Conservation (phyloP, 176 grass and related monocot species). For the Carex parvula region DNA sequence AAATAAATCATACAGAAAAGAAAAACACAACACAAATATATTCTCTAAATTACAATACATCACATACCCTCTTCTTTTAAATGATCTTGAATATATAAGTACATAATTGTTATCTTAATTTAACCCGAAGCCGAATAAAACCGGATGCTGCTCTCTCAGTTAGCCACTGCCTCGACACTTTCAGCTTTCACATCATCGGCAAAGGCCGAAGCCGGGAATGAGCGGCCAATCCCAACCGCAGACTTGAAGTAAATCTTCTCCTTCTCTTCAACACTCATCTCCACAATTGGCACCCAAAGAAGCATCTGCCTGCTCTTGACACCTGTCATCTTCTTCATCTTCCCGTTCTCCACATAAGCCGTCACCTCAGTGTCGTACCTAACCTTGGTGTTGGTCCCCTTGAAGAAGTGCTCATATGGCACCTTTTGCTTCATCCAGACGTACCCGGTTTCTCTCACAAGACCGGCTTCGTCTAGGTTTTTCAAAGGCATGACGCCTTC, state of each 20-base stretch:
- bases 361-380: conserved; percentile 81
- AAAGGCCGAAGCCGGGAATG: conserved; percentile 69
- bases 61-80: background rate
- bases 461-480: conserved; percentile 68
- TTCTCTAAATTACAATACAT: conserved; percentile 6
- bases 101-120: conserved; percentile 7
- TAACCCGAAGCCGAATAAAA: background rate
- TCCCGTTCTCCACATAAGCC: conserved; percentile 68
- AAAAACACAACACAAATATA: background rate
- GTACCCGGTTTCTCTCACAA: conserved; percentile 73
- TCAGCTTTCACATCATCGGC: conserved; percentile 33
- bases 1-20: conserved; percentile 1
- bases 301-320: conserved; percentile 82
- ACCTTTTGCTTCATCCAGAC: conserved; percentile 88
- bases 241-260: conserved; percentile 90
- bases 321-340: conserved; percentile 86
- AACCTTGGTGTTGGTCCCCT: conserved; percentile 48
- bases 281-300: conserved; percentile 86
- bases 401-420: conserved; percentile 82
- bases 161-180: conserved; percentile 5
- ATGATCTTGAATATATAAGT: background rate
- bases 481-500: conserved; percentile 76
- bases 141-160: background rate
- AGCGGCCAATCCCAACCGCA: conserved; percentile 56
- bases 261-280: conserved; percentile 61